Evolutionary conservation across 192 early-diverging fungal genomes (phyloP).

Genomic region (Gaertneriomyces semiglobifer): DNA sequence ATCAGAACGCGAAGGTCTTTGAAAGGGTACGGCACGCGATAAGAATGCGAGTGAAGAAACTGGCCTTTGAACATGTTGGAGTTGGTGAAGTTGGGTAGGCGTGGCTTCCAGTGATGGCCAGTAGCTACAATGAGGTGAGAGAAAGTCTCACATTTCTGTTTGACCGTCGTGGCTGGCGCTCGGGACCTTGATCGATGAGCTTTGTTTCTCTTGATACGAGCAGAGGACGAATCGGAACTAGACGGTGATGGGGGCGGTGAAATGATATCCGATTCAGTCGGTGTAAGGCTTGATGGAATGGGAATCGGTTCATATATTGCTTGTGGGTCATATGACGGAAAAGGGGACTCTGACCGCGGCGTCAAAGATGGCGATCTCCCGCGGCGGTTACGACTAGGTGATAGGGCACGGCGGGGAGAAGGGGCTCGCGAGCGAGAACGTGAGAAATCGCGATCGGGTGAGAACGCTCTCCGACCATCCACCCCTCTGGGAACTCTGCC

Average conservation of each 20-base stretch:
- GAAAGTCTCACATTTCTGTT: constrained; percentile 49
- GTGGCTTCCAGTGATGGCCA: constrained; percentile 55
- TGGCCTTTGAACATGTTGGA: constrained; percentile 49
- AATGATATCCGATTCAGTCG: not conserved
- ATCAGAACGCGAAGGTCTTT: constrained; percentile 53
- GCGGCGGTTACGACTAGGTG: too few species aligned
- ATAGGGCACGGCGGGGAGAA: too few species aligned
- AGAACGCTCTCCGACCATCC: not conserved
- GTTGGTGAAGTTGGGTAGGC: constrained; percentile 51
- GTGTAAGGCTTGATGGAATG: constrained; percentile 1
- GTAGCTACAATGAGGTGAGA: constrained; percentile 62
- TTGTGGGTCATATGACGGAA: constrained; percentile 14
- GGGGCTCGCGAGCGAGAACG: too few species aligned
- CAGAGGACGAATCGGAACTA: not conserved
- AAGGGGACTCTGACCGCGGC: not conserved
- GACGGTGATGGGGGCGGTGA: constrained; percentile 7
- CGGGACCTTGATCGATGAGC: constrained; percentile 7
- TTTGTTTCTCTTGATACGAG: not conserved
- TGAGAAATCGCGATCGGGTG: not conserved
- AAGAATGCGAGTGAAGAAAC: constrained; percentile 57
- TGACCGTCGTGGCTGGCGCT: constrained; percentile 7
- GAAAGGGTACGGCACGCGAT: constrained; percentile 49
- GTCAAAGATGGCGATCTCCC: too few species aligned
- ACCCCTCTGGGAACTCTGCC: not conserved
- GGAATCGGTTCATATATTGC: constrained; percentile 17